A percentile compares a stretch with the other conserved stretches of the same genome.
These are phyloP conservation scores for Melaleuca quinquenervia DNA, from an alignment of 345 rosid genomes.

Conservation along the genomic window DNA sequence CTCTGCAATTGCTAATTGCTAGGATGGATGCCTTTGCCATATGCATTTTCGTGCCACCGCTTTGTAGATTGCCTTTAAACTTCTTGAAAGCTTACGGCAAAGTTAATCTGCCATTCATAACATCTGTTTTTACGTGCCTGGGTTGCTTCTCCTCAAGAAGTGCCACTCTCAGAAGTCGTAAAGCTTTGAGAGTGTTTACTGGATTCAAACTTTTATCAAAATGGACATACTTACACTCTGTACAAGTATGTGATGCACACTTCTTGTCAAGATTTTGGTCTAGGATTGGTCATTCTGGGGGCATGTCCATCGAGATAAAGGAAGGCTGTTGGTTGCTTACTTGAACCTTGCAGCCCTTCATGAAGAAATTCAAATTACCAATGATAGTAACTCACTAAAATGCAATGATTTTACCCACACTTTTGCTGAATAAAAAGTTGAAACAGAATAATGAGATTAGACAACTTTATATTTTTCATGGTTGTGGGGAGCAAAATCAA, in stretches of 20 bases:
- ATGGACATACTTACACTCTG: not conserved
- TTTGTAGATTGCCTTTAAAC: not conserved
- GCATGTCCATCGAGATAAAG: not conserved
- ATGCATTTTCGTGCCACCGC: slow-evolving; percentile 2
- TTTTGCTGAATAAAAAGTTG: slow-evolving; percentile 49
- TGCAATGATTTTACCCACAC: slow-evolving; percentile 62
- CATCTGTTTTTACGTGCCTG: not conserved
- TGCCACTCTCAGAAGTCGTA: not conserved
- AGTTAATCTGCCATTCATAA: not conserved
- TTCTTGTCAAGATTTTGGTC: not conserved
- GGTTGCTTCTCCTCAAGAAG: not conserved
- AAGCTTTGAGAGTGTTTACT: not conserved
- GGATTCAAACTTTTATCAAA: not conserved
- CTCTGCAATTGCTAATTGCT: slow-evolving; percentile 5
- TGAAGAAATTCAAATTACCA: slow-evolving; percentile 39
- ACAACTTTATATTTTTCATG: slow-evolving; percentile 35
- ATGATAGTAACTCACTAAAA: slow-evolving; percentile 78
- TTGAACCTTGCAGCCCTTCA: slow-evolving; percentile 24
- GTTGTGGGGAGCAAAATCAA: slow-evolving; percentile 92
- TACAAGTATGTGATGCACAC: not conserved
- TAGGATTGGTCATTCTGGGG: not conserved
- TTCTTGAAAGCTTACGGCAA: not conserved
- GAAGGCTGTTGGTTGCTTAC: slow-evolving; percentile 26
- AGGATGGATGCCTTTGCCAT: slow-evolving; percentile 6
- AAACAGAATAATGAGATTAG: slow-evolving; percentile 57